These are phyloP conservation scores for Gentiana dahurica DNA, from an alignment of 257 asterid genomes.

Conservation along the genomic window DNA sequence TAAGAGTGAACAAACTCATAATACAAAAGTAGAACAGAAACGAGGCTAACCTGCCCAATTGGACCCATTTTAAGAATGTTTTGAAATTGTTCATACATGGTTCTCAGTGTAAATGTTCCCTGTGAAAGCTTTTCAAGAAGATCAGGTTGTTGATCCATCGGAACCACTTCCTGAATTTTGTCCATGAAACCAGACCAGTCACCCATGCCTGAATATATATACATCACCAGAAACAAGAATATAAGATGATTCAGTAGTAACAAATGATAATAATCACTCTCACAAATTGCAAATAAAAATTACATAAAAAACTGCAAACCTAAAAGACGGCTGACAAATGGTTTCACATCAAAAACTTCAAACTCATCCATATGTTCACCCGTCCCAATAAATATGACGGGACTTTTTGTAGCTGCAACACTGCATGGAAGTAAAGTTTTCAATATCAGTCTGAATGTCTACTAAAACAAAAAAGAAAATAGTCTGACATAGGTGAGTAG, in stretches of 20 bases:
- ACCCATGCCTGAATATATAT: slow-evolving; percentile 64
- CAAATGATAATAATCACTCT: slow-evolving; percentile 1
- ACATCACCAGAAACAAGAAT: no score
- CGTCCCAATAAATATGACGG: slow-evolving; percentile 84
- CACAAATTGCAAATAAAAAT: slow-evolving; percentile 1
- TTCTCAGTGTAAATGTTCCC: slow-evolving; percentile 83
- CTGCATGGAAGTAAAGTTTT: slow-evolving; percentile 21
- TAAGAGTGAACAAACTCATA: neutral
- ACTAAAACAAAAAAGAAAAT: no score
- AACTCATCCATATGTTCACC: slow-evolving; percentile 99
- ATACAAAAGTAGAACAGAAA: slow-evolving; percentile 7
- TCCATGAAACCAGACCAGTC: slow-evolving; percentile 99
- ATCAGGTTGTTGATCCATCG: slow-evolving; percentile 99
- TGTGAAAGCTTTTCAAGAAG: slow-evolving; percentile 93
- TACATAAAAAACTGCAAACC: slow-evolving; percentile 34
- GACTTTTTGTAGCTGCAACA: slow-evolving; percentile 97
- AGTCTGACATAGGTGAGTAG: no score
- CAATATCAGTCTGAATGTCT: no score
- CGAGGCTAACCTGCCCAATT: slow-evolving; percentile 70
- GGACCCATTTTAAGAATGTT: slow-evolving; percentile 92
- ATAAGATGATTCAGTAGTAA: neutral
- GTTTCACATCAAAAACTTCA: slow-evolving; percentile 92
- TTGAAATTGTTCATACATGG: slow-evolving; percentile 90
- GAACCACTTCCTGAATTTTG: slow-evolving; percentile 92
- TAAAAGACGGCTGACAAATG: slow-evolving; percentile 95